Percentiles rank a stretch among this genome's conserved stretches.
Evolutionary conservation across 805 yeast species (phyloP).

Genomic region (Wickerhamomyces rabaulensis): DNA sequence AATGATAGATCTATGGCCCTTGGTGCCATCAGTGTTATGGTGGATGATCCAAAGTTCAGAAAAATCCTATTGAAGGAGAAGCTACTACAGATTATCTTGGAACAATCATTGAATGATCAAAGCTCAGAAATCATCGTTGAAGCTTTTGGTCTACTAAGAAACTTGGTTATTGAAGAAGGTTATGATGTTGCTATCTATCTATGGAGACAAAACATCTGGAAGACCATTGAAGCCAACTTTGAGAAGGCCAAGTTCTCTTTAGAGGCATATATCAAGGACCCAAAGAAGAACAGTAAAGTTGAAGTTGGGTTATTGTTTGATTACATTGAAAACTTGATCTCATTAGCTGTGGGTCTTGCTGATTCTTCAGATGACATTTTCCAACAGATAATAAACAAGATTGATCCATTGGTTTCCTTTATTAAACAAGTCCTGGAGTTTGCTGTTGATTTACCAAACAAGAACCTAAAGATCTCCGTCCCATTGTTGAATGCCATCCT

Average conservation of each 20-base stretch:
- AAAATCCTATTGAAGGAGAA: slow-evolving; percentile 63
- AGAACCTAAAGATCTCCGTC: slow-evolving; percentile 29
- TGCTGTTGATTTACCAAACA: slow-evolving; percentile 24
- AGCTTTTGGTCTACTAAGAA: slow-evolving; percentile 75
- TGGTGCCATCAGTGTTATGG: slow-evolving; percentile 62
- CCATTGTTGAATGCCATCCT: slow-evolving; percentile 47
- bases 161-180: slow-evolving; percentile 81
- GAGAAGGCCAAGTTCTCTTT: slow-evolving; percentile 47
- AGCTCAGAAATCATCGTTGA: slow-evolving; percentile 76
- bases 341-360: slow-evolving; percentile 62
- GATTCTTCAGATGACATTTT: slow-evolving; percentile 62
- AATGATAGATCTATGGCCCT: slow-evolving; percentile 78
- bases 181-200: slow-evolving; percentile 69
- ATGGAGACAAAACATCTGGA: slow-evolving; percentile 79
- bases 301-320: slow-evolving; percentile 51
- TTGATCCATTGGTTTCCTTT: slow-evolving; percentile 22
- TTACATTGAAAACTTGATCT: slow-evolving; percentile 66
- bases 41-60: slow-evolving; percentile 66
- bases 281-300: slow-evolving; percentile 26
- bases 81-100: slow-evolving; percentile 57
- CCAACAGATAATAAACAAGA: slow-evolving; percentile 28
- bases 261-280: slow-evolving; percentile 29
- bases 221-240: slow-evolving; percentile 47
- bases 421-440: slow-evolving; percentile 24
- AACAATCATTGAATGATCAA: slow-evolving; percentile 58